Base-by-base conservation (phyloP, 345 rosid genomes). In the Balakata baccata region DNA sequence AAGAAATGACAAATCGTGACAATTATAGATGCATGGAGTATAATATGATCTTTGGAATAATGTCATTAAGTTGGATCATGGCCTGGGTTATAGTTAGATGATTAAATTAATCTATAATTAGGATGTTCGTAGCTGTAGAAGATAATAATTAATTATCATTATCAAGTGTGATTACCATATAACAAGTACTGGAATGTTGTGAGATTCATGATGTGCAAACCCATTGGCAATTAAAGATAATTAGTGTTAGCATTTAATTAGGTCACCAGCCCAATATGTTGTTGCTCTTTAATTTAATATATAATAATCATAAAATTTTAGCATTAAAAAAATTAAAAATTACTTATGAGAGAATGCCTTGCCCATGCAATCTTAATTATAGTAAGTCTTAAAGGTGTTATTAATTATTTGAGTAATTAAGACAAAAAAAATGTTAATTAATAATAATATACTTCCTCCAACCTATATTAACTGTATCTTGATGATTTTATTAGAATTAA, bases 171-270 rank as follows among this genome's bases (percentile, higher is more conserved):
- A 29, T 1, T 29, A 29, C 2, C 16, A 45, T 60, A 56, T 41
- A 50, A 70, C 75, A 69, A 81, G 80, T 77, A n/a, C n/a, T n/a
- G 85, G 78, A 80, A 80, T 74, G 83, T 71, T 68, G 64, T 51
- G 73, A 70, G 73, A 66, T 76, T 69, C 72, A 71, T 74, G 79
- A 68, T 75, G 68, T 77, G 46, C 57, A 57, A 37, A 43, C 39
- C 29, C n/a, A 34, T 11, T 61, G 56, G 49, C 45, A 77, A 39
- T 52, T n/a, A 38, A 50, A 29, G 34, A 12, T 29, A 34, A 8
- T 6, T 29, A 74, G 82, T 79, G 76, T 52, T 66, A 14, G 59
- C 46, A 76, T 79, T 79, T 87, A 84, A 43, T 43, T 43, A 43
- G 47, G 7, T 85, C 73, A 85, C 77, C 89, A 52, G 64, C 81